Evolutionary conservation across 441 rosid genomes (phyloP).

Genomic region (Gossypium trilobum): DNA sequence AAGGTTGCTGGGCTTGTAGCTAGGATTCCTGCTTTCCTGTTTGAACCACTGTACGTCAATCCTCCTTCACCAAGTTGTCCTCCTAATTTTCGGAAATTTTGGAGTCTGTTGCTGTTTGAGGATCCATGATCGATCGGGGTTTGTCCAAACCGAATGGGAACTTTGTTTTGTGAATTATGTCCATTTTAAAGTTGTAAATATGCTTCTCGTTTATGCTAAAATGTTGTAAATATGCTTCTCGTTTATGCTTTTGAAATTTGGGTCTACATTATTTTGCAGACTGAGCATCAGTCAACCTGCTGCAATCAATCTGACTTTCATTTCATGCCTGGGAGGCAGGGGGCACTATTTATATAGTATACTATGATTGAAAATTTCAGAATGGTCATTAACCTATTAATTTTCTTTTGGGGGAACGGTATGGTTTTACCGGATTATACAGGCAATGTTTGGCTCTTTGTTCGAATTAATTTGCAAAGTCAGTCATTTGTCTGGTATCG

Average conservation of each 20-base stretch:
- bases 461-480: too few relatives aligned
- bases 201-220: not conserved
- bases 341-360: too few relatives aligned
- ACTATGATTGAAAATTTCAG: too few relatives aligned
- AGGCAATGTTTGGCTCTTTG: too few relatives aligned
- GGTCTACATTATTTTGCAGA: not conserved
- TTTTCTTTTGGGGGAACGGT: too few relatives aligned
- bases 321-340: too few relatives aligned
- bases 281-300: not conserved
- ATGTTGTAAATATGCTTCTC: not conserved
- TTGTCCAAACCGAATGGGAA: conserved; percentile 19
- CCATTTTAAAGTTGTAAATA: conserved; percentile 11
- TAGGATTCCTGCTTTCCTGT: conserved; percentile 29
- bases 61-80: conserved; percentile 17
- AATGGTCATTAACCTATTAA: too few relatives aligned
- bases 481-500: not conserved
- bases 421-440: too few relatives aligned
- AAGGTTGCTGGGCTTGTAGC: conserved; percentile 25
- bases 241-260: not conserved
- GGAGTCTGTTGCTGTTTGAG: conserved; percentile 24
- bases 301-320: not conserved
- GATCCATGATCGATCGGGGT: conserved; percentile 14
- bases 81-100: conserved; percentile 33
- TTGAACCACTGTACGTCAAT: conserved; percentile 32
- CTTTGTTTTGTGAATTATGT: conserved; percentile 23